phyloP scores from a whole-genome alignment of 441 rosid species.

The Erodium moschatum region DNA sequence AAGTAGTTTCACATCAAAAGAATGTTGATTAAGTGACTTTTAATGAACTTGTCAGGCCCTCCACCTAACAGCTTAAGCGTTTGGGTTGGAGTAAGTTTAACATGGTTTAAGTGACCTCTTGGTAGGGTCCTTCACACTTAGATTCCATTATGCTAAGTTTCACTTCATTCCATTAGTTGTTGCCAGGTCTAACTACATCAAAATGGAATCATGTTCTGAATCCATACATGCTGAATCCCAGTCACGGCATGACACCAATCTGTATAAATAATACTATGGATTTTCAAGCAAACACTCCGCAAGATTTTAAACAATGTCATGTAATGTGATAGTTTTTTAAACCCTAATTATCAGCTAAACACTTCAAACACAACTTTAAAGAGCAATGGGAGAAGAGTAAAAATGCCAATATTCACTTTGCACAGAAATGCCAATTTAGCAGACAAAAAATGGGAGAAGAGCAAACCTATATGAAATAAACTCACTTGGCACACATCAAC shows the following conservation, averaged over 20 bases:
- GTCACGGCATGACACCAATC: not conserved
- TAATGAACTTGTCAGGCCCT: not conserved
- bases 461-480: constrained; percentile 27
- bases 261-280: not conserved
- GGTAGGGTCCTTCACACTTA: not conserved
- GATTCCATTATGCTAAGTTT: not conserved
- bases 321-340: not conserved
- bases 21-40: not conserved
- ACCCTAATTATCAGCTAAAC: not conserved
- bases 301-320: not conserved
- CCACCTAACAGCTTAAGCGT: not conserved
- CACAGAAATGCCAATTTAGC: constrained; percentile 13
- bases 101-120: not conserved
- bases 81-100: not conserved
- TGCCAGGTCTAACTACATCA: not conserved
- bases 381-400: no score
- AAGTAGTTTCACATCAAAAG: not conserved
- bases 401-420: constrained; percentile 2
- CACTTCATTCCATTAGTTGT: constrained; percentile 8
- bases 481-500: constrained; percentile 66
- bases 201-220: not conserved
- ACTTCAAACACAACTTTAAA: not conserved
- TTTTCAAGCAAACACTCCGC: not conserved
- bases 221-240: not conserved
- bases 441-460: constrained; percentile 17